phyloP scores from a whole-genome alignment of 1,139 yeast species.

The Barnettozyma hawaiiensis region DNA sequence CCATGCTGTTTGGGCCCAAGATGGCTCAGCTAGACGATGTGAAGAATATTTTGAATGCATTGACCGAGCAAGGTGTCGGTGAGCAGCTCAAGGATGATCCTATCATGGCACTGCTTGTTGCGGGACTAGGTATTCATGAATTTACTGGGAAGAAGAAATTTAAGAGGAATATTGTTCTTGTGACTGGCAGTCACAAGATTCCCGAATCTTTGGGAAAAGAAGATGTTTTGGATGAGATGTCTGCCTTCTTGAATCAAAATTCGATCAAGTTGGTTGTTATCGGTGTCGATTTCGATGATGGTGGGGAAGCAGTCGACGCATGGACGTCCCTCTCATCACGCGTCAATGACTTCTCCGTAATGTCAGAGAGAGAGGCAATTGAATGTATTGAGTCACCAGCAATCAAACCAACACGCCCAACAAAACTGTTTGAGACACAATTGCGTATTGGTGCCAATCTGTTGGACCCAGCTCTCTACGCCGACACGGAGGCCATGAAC shows the following conservation, averaged over 20 bases:
- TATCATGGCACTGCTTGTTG: conserved; percentile 16
- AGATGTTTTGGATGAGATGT: conserved; percentile 7
- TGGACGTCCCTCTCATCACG: conserved; percentile 15
- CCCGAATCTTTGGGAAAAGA: conserved; percentile 16
- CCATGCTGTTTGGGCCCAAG: conserved; percentile 10
- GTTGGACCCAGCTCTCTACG: conserved; percentile 15
- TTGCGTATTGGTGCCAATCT: conserved; percentile 36
- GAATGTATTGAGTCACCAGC: conserved; percentile 11
- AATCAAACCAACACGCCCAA: conserved; percentile 30
- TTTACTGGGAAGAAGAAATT: conserved; percentile 23
- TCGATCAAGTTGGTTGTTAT: conserved; percentile 16
- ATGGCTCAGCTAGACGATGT: conserved; percentile 13
- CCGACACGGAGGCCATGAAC: conserved; percentile 12
- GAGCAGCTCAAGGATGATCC: conserved; percentile 14
- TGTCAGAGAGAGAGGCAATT: conserved; percentile 12
- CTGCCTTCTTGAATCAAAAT: conserved; percentile 7
- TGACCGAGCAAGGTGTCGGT: conserved; percentile 5
- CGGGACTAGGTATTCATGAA: conserved; percentile 16
- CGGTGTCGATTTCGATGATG: conserved; percentile 22
- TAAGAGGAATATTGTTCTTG: conserved; percentile 21
- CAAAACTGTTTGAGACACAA: conserved; percentile 33
- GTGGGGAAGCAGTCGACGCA: background rate
- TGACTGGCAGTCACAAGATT: conserved; percentile 18
- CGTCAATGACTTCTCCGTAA: conserved; percentile 12
- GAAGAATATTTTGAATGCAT: background rate